Evolutionary conservation across 106 monocot genomes (phyloP), one percentile per base, ranked within the genome.

Genomic region (Platanthera guangdongensis): DNA sequence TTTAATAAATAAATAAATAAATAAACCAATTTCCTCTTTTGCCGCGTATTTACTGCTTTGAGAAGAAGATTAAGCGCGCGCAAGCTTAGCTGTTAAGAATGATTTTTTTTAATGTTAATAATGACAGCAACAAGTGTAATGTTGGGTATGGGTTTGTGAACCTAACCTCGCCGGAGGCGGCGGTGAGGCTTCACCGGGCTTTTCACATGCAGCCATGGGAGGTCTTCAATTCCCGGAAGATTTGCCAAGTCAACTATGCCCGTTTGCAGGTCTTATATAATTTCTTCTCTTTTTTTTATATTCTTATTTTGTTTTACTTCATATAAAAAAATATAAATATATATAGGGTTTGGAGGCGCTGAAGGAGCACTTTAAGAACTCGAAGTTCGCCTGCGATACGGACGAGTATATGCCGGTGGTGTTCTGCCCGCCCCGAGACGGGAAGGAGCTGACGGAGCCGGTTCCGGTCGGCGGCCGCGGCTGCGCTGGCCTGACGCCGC

Each of bases 341-440:
- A 1, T 60, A n/a, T 82, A 97, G 96, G 96, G 96, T 85, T 89
- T 97, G 89, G 94, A 97, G 30, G 96, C 91, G 12, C 75, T 97
- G 57, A 88, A 91, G 87, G 93, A 94, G 77, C 96, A 97, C 81
- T 97, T 97, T 81, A 87, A 77, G 83, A 94, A 89, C 83, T 97
- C 96, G 18, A 97, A 91, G 71, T 91, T 97, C 79, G 84, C 91
- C 13, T 97, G 96, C 81, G 96, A 97, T 81, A 89, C 83, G 72
- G 96, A 93, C 78, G 96, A 97, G 86, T 97, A 97, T 86, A 83
- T 97, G 93, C 96, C 96, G n/a, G 96, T 90, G 72, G 78, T 83
- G 13, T 97, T 97, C 84, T 86, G 81, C 4, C 96, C 96, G 47
- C 87, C 96, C 8, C 87, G 96, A 3, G 93, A 97, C 69, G 96